A percentile compares a stretch with the other conserved stretches of the same genome.
These are phyloP conservation scores for Pleurotus eryngii DNA, from an alignment of 768 basidiomycete species.

Conservation along the genomic window DNA sequence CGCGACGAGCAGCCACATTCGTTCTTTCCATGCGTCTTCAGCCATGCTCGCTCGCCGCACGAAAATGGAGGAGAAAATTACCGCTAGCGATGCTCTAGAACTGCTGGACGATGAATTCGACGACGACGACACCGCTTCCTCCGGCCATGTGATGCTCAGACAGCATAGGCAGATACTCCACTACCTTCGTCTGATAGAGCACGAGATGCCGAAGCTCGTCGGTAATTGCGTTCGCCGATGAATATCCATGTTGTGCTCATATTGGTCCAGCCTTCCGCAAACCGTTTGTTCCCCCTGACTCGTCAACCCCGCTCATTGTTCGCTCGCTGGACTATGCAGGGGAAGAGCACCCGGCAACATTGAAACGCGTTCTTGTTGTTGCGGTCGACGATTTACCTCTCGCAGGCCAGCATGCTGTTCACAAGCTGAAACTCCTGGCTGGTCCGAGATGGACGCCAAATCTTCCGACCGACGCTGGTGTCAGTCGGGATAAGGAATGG, in stretches of 20 bases:
- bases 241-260: slow-evolving; percentile 2
- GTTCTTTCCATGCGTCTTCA: slow-evolving; percentile 22
- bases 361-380: slow-evolving; percentile 72
- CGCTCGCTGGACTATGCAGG: slow-evolving; percentile 77
- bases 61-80: slow-evolving; percentile 36
- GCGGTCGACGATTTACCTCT: slow-evolving; percentile 75
- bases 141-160: slow-evolving; percentile 69
- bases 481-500: slow-evolving; percentile 43
- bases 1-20: not conserved
- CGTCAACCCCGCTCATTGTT: slow-evolving; percentile 58
- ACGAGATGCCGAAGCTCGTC: slow-evolving; percentile 84
- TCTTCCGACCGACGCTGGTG: slow-evolving; percentile 68
- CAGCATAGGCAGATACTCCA: slow-evolving; percentile 73
- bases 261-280: slow-evolving; percentile 67
- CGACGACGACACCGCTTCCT: slow-evolving; percentile 63
- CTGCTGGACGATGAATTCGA: slow-evolving; percentile 42
- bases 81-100: slow-evolving; percentile 38
- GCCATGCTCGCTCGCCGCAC: slow-evolving; percentile 30
- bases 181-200: slow-evolving; percentile 82
- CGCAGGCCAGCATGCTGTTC: slow-evolving; percentile 55
- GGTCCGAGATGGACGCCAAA: slow-evolving; percentile 83
- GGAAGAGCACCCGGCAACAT: slow-evolving; percentile 67
- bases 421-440: slow-evolving; percentile 86
- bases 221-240: slow-evolving; percentile 40
- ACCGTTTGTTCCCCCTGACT: slow-evolving; percentile 68